Conservation (phyloP, 2,329 filamentous ascomycete genomes). For the Pseudofabraea citricarpa region DNA sequence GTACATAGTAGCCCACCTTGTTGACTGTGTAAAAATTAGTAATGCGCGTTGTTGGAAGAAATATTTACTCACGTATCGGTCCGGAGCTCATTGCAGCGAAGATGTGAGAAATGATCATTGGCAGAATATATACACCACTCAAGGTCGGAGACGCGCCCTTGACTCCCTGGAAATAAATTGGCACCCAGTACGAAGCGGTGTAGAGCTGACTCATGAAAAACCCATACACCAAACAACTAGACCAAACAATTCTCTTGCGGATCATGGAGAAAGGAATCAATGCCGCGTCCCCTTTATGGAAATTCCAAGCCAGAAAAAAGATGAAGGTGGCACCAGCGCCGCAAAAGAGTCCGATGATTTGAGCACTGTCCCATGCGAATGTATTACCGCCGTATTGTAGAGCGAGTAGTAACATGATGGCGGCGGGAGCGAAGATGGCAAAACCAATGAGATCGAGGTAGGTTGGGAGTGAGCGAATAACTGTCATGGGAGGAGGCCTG, state of each 20-base stretch:
- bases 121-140: constrained; percentile 23
- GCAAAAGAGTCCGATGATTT: constrained; percentile 22
- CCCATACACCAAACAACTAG: constrained; percentile 3
- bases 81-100: neutral
- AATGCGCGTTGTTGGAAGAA: neutral
- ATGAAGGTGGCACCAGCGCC: constrained; percentile 15
- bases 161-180: constrained; percentile 29
- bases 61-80: neutral
- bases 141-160: constrained; percentile 11
- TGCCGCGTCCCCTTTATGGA: constrained; percentile 17
- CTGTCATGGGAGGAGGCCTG: constrained; percentile 14
- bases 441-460: constrained; percentile 29
- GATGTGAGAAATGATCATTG: constrained; percentile 12
- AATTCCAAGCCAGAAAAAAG: constrained; percentile 21
- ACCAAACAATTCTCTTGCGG: constrained; percentile 13
- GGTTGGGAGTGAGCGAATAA: neutral
- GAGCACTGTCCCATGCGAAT: constrained; percentile 25
- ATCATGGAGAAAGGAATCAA: constrained; percentile 22
- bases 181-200: constrained; percentile 10
- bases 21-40: neutral
- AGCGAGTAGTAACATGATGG: constrained; percentile 28
- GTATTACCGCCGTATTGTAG: constrained; percentile 28
- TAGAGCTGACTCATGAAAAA: constrained; percentile 5
- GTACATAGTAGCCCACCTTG: constrained; percentile 5
- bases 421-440: constrained; percentile 26